Base-by-base conservation (phyloP, 495 filamentous ascomycete genomes). In the Chaetomium tenue region DNA sequence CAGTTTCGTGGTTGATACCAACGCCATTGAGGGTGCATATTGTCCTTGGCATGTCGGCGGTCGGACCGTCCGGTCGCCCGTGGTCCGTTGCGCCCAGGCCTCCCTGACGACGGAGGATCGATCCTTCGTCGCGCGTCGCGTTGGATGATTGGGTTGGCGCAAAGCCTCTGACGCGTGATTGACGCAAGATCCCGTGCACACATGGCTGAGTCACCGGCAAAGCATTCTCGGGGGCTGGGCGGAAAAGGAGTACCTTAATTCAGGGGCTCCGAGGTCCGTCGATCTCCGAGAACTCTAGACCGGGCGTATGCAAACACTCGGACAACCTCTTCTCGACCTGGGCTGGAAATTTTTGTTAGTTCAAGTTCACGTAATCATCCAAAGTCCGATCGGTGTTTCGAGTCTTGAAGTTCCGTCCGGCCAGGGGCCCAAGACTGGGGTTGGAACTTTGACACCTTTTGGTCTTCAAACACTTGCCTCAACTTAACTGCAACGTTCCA, bases 181-280 rank as follows among this genome's bases (percentile, higher is more conserved):
- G 59, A 61, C 59, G 48, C 59, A 39, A 61, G 42, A 28, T 61
- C 59, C 48, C 59, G 59, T 61, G 59, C 59, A 42, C 12, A 13
- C 26, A 33, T 28, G 22, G 33, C 22, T 61, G 47, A 61, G 30
- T 44, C 47, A 30, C 13, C 47, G 33, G 59, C 33, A 6, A 60
- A 51, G 33, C 30, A 33, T 33, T 7, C 30, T 12, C 26, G 1
- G 5, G 3, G 13, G n/a, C 6, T 6, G 28, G 6, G 25, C 3
- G 7, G 30, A 33, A 7, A 37, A 37, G 33, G 33, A 8, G 9
- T 8, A 37, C 11, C 33, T 37, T 9, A 2, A 1, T 11, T 28
- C 2, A 46, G 42, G 40, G 44, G 42, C 15, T 13, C 58, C 40
- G 58, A 60, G 44, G 15, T 50, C 42, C 58, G 58, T 30, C 55